These are phyloP conservation scores for Cyclotella distinguenda DNA, from an alignment of 108 stramenopile species.

Conservation along the genomic window DNA sequence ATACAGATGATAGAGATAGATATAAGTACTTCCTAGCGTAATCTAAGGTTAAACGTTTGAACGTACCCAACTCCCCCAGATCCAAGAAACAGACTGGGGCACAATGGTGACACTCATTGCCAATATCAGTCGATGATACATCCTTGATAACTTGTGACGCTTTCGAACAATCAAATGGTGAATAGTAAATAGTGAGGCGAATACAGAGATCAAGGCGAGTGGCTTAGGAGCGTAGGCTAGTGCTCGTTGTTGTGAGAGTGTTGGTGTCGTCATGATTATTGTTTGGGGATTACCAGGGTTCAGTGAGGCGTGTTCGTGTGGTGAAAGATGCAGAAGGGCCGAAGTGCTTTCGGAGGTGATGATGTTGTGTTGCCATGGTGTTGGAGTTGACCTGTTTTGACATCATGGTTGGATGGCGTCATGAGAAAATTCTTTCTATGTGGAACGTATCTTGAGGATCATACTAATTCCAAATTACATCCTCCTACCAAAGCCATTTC, in stretches of 20 bases:
- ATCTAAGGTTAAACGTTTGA: too few species aligned
- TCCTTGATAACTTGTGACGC: constrained; percentile 1
- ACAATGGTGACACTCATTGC: constrained; percentile 1
- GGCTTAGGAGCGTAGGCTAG: constrained; percentile 18
- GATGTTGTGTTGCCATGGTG: too few species aligned
- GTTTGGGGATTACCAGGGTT: neutral
- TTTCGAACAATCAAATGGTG: neutral
- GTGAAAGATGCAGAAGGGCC: too few species aligned
- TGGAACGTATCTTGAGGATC: too few species aligned
- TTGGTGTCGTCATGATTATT: neutral
- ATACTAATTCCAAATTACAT: too few species aligned
- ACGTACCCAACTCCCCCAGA: constrained; percentile 13
- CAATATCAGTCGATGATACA: constrained; percentile 17
- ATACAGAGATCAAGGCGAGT: neutral
- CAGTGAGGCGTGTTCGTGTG: too few species aligned
- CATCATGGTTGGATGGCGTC: too few species aligned
- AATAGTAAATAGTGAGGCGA: constrained; percentile 3
- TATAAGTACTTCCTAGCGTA: neutral
- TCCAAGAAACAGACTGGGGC: neutral
- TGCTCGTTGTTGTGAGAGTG: constrained; percentile 1
- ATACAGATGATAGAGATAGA: neutral
- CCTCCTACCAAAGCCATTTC: too few species aligned
- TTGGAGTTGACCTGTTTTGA: too few species aligned
- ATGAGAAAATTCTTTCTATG: too few species aligned
- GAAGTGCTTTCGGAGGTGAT: too few species aligned